Evolutionary conservation across 257 asterid species (phyloP), one percentile per base, ranked within the genome.

Genomic region (Osmanthus fragrans): DNA sequence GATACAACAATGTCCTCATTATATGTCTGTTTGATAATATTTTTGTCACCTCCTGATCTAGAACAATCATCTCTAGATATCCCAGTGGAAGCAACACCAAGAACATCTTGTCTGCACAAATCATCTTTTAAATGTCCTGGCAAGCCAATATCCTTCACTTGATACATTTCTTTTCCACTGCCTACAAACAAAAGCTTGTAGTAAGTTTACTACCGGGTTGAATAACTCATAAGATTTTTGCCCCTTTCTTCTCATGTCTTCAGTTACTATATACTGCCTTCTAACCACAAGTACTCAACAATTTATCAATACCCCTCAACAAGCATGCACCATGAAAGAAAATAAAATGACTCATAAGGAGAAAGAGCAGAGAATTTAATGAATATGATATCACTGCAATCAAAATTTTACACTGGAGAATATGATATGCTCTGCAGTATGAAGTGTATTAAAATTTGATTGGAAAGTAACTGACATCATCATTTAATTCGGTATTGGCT

Each of bases 1-100:
- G 94, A 75, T 19, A 84, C 77, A 76, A 85, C 89, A 64, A 81
- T 82, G 80, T 90, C 96, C 82, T 87, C 81, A 79, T 79, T 82
- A 84, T 81, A 18, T 18, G 8, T 4, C 23, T 49, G 92, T 67
- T 83, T 79, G 78, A 77, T 78, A 49, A 83, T 77, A 64, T 81
- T 82, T 76, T 81, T 86, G 68, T 88, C 91, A 27, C 84, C 94
- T 58, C 85, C 85, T 25, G 87, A 64, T 23, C 34, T 63, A 63
- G 69, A 63, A 23, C 69, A 63, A 27, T 63, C 86, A 54, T 82
- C 87, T 68, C 79, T 77, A 29, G 78, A 72, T 70, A 74, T 80
- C 58, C 72, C 86, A 49, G 83, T 79, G 42, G 87, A 85, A 76
- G 67, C 64, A 71, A 70, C 84, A 83, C 74, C 87, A 82, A 76